Evolutionary conservation across 768 basidiomycete species (phyloP).

Genomic region (Lentinula lateritia): DNA sequence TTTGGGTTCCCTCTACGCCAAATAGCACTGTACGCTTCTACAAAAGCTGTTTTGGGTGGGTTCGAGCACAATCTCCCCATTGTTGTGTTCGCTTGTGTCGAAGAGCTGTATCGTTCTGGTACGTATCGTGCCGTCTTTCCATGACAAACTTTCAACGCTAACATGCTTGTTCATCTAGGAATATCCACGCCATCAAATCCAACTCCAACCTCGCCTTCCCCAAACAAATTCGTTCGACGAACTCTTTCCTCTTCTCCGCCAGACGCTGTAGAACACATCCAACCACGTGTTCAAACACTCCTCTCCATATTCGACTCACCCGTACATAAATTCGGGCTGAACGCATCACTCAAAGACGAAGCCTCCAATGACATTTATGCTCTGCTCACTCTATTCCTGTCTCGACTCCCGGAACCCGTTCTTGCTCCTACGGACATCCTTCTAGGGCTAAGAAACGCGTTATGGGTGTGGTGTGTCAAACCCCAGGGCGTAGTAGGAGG

Average conservation of each 20-base stretch:
- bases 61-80: slow-evolving; percentile 33
- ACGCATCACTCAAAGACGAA: slow-evolving; percentile 26
- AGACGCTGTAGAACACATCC: background rate
- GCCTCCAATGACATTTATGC: slow-evolving; percentile 35
- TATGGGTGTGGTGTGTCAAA: slow-evolving; percentile 30
- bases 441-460: slow-evolving; percentile 11
- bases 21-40: slow-evolving; percentile 29
- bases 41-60: slow-evolving; percentile 26
- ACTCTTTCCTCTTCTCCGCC: background rate
- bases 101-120: slow-evolving; percentile 38
- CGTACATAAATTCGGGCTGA: slow-evolving; percentile 16
- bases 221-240: background rate
- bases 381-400: slow-evolving; percentile 33
- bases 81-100: slow-evolving; percentile 33
- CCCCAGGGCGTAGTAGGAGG: background rate
- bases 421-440: slow-evolving; percentile 27
- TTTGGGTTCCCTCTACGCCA: slow-evolving; percentile 31
- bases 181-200: slow-evolving; percentile 3
- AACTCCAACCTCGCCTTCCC: slow-evolving; percentile 5
- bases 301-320: slow-evolving; percentile 15
- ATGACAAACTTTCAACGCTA: background rate
- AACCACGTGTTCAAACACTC: slow-evolving; percentile 26
- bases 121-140: background rate
- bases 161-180: background rate
- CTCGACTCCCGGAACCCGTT: slow-evolving; percentile 34